Evolutionary conservation across 2,329 filamentous ascomycete genomes (phyloP).

Genomic region (Calonectria henricotiae): DNA sequence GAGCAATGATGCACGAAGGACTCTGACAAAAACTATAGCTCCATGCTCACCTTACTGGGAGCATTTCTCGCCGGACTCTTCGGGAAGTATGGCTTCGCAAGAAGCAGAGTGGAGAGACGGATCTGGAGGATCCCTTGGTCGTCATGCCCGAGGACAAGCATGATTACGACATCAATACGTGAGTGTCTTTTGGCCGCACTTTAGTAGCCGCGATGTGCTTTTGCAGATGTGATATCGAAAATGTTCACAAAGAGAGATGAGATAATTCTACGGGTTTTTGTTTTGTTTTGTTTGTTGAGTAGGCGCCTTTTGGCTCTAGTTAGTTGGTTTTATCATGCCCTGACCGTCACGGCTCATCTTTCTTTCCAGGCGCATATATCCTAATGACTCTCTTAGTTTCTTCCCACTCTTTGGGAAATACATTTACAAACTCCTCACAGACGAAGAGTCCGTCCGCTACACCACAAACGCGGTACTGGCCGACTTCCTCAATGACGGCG

Average conservation of each 20-base stretch:
- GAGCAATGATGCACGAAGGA: too few species aligned
- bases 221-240: not conserved
- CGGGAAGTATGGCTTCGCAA: conserved; percentile 82
- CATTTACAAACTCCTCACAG: conserved; percentile 83
- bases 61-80: conserved; percentile 80
- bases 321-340: not conserved
- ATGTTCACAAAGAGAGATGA: not conserved
- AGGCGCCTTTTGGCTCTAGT: too few species aligned
- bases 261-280: too few species aligned
- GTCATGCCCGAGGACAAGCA: conserved; percentile 81
- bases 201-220: not conserved
- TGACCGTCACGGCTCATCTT: not conserved
- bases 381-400: conserved; percentile 68
- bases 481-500: conserved; percentile 80
- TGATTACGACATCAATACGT: conserved; percentile 80
- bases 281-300: not conserved
- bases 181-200: conserved; percentile 52
- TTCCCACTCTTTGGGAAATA: conserved; percentile 85
- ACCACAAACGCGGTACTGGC: conserved; percentile 77
- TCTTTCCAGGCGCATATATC: not conserved
- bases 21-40: conserved; percentile 66
- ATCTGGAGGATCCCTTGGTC: conserved; percentile 78
- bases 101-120: conserved; percentile 67
- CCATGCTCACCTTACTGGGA: conserved; percentile 86
- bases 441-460: conserved; percentile 72